Percentiles rank a stretch among this genome's conserved stretches.
These are phyloP conservation scores for Pleurotus salmoneostramineus DNA, from an alignment of 768 basidiomycete genomes.

Conservation along the genomic window DNA sequence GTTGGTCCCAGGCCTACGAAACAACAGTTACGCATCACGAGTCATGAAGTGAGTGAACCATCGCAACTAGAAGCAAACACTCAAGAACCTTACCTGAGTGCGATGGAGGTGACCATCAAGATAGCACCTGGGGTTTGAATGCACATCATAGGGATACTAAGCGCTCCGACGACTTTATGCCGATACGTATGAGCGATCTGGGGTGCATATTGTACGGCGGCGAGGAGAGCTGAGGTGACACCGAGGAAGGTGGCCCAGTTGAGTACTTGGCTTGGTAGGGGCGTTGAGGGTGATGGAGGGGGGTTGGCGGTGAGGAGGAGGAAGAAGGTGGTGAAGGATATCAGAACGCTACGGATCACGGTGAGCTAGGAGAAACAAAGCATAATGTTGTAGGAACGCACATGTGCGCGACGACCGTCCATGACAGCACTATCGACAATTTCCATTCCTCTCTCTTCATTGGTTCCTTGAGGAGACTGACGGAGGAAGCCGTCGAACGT, in stretches of 20 bases:
- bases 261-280: conserved; percentile 26
- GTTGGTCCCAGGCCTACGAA: conserved; percentile 65
- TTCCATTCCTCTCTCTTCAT: conserved; percentile 69
- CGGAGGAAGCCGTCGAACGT: conserved; percentile 29
- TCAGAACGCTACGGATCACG: conserved; percentile 40
- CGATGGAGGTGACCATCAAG: conserved; percentile 83
- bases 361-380: background rate
- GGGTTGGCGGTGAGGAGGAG: conserved; percentile 45
- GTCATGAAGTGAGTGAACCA: no score
- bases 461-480: conserved; percentile 27
- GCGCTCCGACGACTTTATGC: conserved; percentile 80
- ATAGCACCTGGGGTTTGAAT: conserved; percentile 91
- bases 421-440: conserved; percentile 70
- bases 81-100: conserved; percentile 43
- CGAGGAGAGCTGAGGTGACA: conserved; percentile 71
- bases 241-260: conserved; percentile 88
- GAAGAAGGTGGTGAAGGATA: conserved; percentile 56
- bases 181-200: conserved; percentile 80
- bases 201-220: conserved; percentile 84
- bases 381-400: conserved; percentile 30
- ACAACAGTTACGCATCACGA: no score
- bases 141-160: conserved; percentile 94
- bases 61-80: background rate
- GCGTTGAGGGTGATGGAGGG: conserved; percentile 27
- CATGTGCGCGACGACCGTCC: conserved; percentile 73